phyloP scores from a whole-genome alignment of 176 grass and related monocot species.

The Musa beccarii region DNA sequence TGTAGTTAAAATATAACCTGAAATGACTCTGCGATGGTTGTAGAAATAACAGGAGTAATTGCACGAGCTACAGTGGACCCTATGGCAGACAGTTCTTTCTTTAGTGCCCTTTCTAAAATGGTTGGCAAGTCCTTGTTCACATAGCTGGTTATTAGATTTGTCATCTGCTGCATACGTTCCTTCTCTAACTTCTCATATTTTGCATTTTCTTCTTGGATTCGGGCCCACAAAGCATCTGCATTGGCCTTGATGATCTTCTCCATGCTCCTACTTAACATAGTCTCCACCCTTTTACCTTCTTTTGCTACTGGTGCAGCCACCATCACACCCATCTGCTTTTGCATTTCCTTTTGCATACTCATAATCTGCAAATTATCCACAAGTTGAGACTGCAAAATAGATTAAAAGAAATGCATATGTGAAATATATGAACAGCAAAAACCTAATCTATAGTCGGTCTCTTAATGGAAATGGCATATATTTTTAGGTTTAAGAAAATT shows the following conservation, averaged over 20 bases:
- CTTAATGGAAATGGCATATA: neutral
- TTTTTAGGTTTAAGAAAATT: neutral
- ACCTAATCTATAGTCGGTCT: neutral
- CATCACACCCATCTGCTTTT: slow-evolving; percentile 66
- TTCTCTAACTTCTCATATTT: slow-evolving; percentile 71
- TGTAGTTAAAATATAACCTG: slow-evolving; percentile 43
- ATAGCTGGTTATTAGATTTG: slow-evolving; percentile 53
- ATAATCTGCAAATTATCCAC: slow-evolving; percentile 49
- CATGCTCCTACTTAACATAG: slow-evolving; percentile 57
- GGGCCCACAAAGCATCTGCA: slow-evolving; percentile 76
- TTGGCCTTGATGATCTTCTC: slow-evolving; percentile 84
- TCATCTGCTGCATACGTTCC: slow-evolving; percentile 66
- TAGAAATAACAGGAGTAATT: slow-evolving; percentile 57
- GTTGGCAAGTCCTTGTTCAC: slow-evolving; percentile 68
- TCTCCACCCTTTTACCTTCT: slow-evolving; percentile 79
- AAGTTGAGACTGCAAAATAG: neutral
- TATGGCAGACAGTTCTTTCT: slow-evolving; percentile 68
- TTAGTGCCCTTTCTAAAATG: slow-evolving; percentile 60
- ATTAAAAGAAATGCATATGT: neutral
- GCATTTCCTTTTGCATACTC: slow-evolving; percentile 59
- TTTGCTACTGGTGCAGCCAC: slow-evolving; percentile 57
- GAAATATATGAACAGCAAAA: neutral
- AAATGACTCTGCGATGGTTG: slow-evolving; percentile 72
- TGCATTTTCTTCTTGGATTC: slow-evolving; percentile 71
- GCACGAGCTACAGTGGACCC: slow-evolving; percentile 62